phyloP scores from a whole-genome alignment of 2,329 filamentous ascomycete species.

The Aureobasidium sp. region DNA sequence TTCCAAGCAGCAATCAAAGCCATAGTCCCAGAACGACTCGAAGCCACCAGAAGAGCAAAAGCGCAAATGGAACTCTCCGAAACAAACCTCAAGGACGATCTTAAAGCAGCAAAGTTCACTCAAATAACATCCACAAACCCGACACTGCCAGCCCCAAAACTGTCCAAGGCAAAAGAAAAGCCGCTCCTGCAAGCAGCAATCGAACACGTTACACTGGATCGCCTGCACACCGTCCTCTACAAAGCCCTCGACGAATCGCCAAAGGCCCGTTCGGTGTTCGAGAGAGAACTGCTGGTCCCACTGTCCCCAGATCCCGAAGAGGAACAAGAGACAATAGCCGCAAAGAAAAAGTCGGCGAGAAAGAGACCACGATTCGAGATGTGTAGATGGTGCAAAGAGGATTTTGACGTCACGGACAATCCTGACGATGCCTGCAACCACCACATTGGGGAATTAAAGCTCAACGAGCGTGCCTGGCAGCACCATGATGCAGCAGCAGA shows the following conservation, averaged over 20 bases:
- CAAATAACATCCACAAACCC: neutral
- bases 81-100: neutral
- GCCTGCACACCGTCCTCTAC: neutral
- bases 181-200: neutral
- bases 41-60: neutral
- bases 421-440: neutral
- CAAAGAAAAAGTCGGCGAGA: neutral
- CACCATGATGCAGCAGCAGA: neutral
- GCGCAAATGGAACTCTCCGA: neutral
- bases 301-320: neutral
- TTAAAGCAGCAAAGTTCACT: neutral
- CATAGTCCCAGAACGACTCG: neutral
- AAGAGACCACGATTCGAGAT: neutral
- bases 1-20: conserved; percentile 1
- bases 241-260: neutral
- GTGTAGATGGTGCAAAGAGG: neutral
- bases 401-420: neutral
- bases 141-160: neutral
- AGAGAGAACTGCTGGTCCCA: neutral
- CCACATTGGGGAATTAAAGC: neutral
- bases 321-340: neutral
- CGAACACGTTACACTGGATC: neutral
- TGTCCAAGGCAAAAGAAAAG: neutral
- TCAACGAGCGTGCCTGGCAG: neutral
- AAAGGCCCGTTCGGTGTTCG: neutral